Base-by-base conservation (phyloP, 78 protist species). In the Chrysochromulina tobinii region DNA sequence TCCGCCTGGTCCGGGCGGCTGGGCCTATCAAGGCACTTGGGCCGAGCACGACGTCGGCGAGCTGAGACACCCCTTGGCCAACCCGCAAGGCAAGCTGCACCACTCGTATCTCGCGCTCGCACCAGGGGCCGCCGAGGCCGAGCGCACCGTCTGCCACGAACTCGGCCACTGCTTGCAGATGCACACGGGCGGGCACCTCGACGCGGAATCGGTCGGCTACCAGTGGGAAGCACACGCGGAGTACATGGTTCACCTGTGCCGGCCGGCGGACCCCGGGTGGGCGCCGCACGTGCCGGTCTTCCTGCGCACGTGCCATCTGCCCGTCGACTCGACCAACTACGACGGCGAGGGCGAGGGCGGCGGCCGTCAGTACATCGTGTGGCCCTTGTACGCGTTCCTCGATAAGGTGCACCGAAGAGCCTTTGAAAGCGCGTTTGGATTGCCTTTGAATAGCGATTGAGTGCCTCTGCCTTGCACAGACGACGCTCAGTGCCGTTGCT, bases 201-300 rank as follows among this genome's bases (percentile, higher is more conserved):
- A 69, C 79, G 21, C 79, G 54, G 51, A 12, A 1, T 0, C 6
- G 14, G 79, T 69, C 14, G 79, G 79, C 11, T 69, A 69, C 51
- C 79, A 69, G 51, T 69, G 79, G 79, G 79, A 69, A 51, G 79
- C 79, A 14, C 79, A 69, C 79, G 79, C 79, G 51, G 79, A 69
- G 79, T 69, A 69, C 51, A n/a, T 27, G 15, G 27, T 51, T 0
- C 79, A 69, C 79, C 79, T 69, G 79, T 51, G 4, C 79, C 27
- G 79, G 2, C 25, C 72, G 25, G 27, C 73, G 50, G 27, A 38
- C 38, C 38, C 54, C 79, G 64, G 0, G 21, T 69, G 79, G 79
- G 79, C 79, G 79, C 79, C 79, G 11, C 51, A 27, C 17, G 23
- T 69, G 79, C 4, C 12, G 11, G 18, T 6, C 79, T 69, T 69